A percentile compares a stretch with the other conserved stretches of the same genome.
phyloP scores from a whole-genome alignment of 345 rosid species.

The Garcia nutans region DNA sequence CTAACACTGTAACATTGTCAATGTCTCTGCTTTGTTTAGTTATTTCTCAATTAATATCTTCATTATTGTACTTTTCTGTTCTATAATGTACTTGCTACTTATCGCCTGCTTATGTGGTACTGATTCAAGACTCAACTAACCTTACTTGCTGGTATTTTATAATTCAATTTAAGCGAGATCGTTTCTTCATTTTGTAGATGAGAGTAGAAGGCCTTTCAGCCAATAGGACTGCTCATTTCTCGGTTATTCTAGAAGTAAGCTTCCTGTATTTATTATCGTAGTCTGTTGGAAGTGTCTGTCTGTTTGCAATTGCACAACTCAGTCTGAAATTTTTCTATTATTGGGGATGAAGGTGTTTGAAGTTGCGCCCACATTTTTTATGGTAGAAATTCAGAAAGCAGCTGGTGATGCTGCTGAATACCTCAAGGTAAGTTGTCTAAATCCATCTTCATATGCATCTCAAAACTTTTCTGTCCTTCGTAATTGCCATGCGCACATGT shows the following conservation, averaged over 20 bases:
- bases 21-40: not conserved
- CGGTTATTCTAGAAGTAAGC: slow-evolving; percentile 77
- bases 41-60: not conserved
- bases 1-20: not conserved
- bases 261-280: not conserved
- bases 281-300: too few relatives aligned
- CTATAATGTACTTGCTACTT: not conserved
- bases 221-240: slow-evolving; percentile 62
- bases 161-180: slow-evolving; percentile 3
- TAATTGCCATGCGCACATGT: not conserved
- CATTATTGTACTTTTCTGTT: not conserved
- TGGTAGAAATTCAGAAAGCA: slow-evolving; percentile 87
- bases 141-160: not conserved
- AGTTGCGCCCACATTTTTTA: slow-evolving; percentile 79
- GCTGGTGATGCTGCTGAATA: slow-evolving; percentile 64
- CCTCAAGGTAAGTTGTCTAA: slow-evolving; percentile 59
- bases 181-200: slow-evolving; percentile 56
- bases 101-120: not conserved
- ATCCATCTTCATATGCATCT: not conserved
- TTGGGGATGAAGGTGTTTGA: slow-evolving; percentile 62
- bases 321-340: not conserved
- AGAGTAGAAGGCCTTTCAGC: slow-evolving; percentile 91
- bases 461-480: not conserved
- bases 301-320: too few relatives aligned
- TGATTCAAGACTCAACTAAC: not conserved